Evolutionary conservation across 2,329 filamentous ascomycete species (phyloP).

Genomic region (Incumbomyces delicatus): DNA sequence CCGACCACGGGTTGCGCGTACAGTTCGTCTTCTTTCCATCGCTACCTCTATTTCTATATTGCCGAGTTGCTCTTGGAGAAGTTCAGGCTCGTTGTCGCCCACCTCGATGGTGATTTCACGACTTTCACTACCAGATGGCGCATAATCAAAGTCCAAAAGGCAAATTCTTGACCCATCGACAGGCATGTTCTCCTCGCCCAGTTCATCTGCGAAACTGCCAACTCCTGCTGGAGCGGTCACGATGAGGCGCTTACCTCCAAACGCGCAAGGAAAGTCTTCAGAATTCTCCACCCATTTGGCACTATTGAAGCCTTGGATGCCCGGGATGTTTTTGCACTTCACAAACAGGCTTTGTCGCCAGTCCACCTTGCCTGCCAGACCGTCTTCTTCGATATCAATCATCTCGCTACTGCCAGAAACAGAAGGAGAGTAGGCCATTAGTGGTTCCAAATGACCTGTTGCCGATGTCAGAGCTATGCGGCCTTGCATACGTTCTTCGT

Average conservation of each 20-base stretch:
- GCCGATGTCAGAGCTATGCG: slow-evolving; percentile 17
- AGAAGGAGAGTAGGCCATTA: slow-evolving; percentile 22
- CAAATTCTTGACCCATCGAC: slow-evolving; percentile 68
- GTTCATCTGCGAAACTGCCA: slow-evolving; percentile 42
- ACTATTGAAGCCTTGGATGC: slow-evolving; percentile 56
- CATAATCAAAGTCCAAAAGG: slow-evolving; percentile 65
- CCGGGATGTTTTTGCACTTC: slow-evolving; percentile 54
- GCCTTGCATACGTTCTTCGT: slow-evolving; percentile 16
- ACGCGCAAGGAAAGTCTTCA: slow-evolving; percentile 36
- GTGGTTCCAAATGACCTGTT: slow-evolving; percentile 18
- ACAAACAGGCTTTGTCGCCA: slow-evolving; percentile 62
- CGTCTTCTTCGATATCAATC: slow-evolving; percentile 25
- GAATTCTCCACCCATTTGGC: slow-evolving; percentile 60
- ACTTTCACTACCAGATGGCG: slow-evolving; percentile 44
- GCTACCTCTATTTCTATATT: slow-evolving; percentile 71
- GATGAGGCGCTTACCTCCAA: slow-evolving; percentile 43
- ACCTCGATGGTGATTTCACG: slow-evolving; percentile 61
- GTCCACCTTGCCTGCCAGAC: slow-evolving; percentile 38
- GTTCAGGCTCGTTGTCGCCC: slow-evolving; percentile 58
- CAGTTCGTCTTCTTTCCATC: slow-evolving; percentile 62
- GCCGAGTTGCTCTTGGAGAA: slow-evolving; percentile 61
- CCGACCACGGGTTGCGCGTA: slow-evolving; percentile 12
- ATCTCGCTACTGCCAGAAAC: slow-evolving; percentile 20
- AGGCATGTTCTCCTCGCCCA: slow-evolving; percentile 64
- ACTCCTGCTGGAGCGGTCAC: slow-evolving; percentile 62